Evolutionary conservation across 345 rosid genomes (phyloP).

Genomic region (Jatropha curcas): DNA sequence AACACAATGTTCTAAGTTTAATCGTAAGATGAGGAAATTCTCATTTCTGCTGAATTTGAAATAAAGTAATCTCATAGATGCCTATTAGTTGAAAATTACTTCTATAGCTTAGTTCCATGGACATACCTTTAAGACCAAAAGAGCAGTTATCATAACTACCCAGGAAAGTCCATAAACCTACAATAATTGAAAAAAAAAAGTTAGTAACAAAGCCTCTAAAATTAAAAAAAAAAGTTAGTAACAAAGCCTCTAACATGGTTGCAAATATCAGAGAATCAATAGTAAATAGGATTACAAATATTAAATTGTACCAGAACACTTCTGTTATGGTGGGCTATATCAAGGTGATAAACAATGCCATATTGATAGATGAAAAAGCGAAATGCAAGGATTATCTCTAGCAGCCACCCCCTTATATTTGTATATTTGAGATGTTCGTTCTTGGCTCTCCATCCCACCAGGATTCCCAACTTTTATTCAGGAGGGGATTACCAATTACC

Average conservation of each 20-base stretch:
- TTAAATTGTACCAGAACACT: conserved; percentile 54
- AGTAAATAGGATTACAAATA: neutral
- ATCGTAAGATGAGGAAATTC: neutral
- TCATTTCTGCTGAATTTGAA: neutral
- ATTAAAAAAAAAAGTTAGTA: conserved; percentile 6
- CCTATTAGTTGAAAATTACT: neutral
- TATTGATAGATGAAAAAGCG: conserved; percentile 92
- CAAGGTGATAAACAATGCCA: conserved; percentile 94
- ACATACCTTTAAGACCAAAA: conserved; percentile 78
- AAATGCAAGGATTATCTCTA: conserved; percentile 70
- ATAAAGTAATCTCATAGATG: neutral
- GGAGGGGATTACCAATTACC: conserved; percentile 77
- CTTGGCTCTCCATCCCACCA: conserved; percentile 98
- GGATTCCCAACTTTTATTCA: conserved; percentile 87
- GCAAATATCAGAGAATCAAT: neutral
- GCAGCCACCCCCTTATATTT: conserved; percentile 62
- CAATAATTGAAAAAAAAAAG: conserved; percentile 19
- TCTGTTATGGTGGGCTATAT: conserved; percentile 67
- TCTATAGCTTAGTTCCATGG: neutral
- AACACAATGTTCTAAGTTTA: neutral
- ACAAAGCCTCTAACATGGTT: neutral
- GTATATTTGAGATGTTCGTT: conserved; percentile 76
- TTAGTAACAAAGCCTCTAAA: neutral
- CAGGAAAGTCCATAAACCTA: conserved; percentile 94
- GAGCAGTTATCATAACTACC: conserved; percentile 61